These are phyloP conservation scores for Lactarius vividus DNA, from an alignment of 768 basidiomycete species.

Conservation along the genomic window DNA sequence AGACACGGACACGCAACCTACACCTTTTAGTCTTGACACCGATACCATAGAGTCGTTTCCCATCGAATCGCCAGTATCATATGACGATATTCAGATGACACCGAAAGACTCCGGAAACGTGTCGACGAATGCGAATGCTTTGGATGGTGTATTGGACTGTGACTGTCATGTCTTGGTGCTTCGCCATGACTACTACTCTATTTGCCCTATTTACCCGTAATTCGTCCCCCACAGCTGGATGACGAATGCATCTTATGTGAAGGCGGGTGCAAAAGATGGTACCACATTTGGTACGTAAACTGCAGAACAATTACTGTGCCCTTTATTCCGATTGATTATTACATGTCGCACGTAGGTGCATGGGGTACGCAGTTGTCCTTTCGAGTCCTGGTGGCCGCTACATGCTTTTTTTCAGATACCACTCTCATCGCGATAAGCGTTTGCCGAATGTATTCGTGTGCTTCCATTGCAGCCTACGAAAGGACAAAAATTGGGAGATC, in stretches of 20 bases:
- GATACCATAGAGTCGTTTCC: slow-evolving; percentile 43
- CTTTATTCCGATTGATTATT: background rate
- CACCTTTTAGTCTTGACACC: slow-evolving; percentile 11
- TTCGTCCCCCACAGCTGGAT: slow-evolving; percentile 46
- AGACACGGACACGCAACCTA: slow-evolving; percentile 38
- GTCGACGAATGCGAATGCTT: slow-evolving; percentile 29
- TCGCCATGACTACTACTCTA: slow-evolving; percentile 1
- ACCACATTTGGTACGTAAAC: slow-evolving; percentile 64
- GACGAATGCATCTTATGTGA: slow-evolving; percentile 58
- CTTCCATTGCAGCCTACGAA: slow-evolving; percentile 54
- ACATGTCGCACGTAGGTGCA: slow-evolving; percentile 45
- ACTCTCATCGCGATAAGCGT: slow-evolving; percentile 53
- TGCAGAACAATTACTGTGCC: background rate
- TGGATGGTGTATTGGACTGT: slow-evolving; percentile 53
- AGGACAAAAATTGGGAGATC: slow-evolving; percentile 65
- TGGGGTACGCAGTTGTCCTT: slow-evolving; percentile 43
- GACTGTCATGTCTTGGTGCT: slow-evolving; percentile 63
- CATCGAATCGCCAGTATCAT: slow-evolving; percentile 13
- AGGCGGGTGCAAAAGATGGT: slow-evolving; percentile 70
- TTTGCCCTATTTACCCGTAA: background rate
- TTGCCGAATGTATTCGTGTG: slow-evolving; percentile 64
- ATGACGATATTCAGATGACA: slow-evolving; percentile 4
- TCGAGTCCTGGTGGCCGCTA: background rate
- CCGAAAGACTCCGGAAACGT: slow-evolving; percentile 23
- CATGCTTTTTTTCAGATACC: slow-evolving; percentile 47